A percentile compares a stretch with the other conserved stretches of the same genome.
These are phyloP conservation scores for Boletus vermiculosoides DNA, from an alignment of 768 basidiomycete genomes.

Conservation along the genomic window DNA sequence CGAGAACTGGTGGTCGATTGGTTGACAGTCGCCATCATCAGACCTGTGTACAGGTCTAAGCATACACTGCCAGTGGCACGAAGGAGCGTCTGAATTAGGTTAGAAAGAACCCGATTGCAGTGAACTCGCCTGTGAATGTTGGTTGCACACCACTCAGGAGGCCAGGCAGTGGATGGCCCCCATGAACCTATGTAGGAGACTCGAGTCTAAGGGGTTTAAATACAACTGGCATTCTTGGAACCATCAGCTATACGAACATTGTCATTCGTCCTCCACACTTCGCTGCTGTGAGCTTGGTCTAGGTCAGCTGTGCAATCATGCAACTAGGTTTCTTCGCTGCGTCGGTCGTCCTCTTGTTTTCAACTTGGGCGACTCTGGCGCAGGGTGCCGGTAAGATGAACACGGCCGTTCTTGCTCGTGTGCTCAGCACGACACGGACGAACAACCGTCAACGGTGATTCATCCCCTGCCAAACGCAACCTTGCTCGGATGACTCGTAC, in stretches of 20 bases:
- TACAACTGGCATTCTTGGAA: neutral
- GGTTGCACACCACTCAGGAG: neutral
- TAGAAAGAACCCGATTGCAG: too few relatives aligned
- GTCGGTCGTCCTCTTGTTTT: neutral
- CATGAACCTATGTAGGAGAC: neutral
- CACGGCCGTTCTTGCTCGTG: neutral
- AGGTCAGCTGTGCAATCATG: neutral
- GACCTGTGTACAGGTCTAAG: neutral
- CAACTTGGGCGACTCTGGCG: neutral
- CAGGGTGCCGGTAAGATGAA: neutral
- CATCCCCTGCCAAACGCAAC: neutral
- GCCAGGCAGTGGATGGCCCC: neutral
- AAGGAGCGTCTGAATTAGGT: neutral
- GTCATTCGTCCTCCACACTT: neutral
- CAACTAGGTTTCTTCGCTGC: neutral
- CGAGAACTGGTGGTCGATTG: neutral
- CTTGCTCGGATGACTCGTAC: neutral
- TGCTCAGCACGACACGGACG: neutral
- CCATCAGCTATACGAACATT: too few relatives aligned
- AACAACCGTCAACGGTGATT: neutral
- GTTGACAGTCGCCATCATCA: too few relatives aligned
- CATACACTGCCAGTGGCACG: neutral
- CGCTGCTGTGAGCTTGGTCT: neutral
- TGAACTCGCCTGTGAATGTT: too few relatives aligned
- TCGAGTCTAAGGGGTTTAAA: neutral